Percentiles rank a stretch among this genome's conserved stretches.
phyloP scores from a whole-genome alignment of 257 asterid genomes.

The Thymus mandschuricus region DNA sequence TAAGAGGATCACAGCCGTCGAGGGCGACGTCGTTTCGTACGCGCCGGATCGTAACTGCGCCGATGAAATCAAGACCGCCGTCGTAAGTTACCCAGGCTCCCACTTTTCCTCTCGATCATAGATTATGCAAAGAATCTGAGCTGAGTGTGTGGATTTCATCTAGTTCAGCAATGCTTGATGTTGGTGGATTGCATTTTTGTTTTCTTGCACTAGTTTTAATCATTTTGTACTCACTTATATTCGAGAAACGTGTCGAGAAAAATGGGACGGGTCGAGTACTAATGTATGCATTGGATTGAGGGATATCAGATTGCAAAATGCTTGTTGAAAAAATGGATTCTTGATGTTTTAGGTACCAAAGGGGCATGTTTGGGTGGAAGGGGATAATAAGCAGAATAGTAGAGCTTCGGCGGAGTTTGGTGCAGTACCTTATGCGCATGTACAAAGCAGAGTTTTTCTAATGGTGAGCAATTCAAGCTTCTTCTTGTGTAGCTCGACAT shows the following conservation, averaged over 20 bases:
- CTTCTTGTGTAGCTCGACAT: neutral
- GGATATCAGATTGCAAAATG: constrained; percentile 3
- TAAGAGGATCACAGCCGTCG: constrained; percentile 71
- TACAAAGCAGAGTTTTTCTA: constrained; percentile 57
- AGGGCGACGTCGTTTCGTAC: constrained; percentile 65
- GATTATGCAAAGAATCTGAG: neutral
- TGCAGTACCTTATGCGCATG: constrained; percentile 72
- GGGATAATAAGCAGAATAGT: constrained; percentile 54
- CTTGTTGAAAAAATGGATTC: neutral
- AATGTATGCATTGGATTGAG: neutral
- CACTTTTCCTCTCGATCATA: neutral
- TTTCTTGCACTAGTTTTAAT: neutral
- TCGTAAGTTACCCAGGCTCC: constrained; percentile 43
- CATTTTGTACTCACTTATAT: no score
- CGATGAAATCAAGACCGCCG: constrained; percentile 44
- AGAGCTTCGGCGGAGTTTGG: constrained; percentile 76
- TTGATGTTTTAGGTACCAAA: constrained; percentile 59
- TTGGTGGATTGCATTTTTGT: neutral
- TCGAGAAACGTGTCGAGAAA: no score
- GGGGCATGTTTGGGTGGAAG: constrained; percentile 90
- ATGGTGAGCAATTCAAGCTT: constrained; percentile 46
- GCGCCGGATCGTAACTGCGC: constrained; percentile 34
- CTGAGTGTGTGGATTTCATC: neutral
- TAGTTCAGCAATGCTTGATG: neutral
- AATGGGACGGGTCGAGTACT: neutral